Base-by-base conservation (phyloP, 805 yeast genomes). In the Debaryomyces castellii region DNA sequence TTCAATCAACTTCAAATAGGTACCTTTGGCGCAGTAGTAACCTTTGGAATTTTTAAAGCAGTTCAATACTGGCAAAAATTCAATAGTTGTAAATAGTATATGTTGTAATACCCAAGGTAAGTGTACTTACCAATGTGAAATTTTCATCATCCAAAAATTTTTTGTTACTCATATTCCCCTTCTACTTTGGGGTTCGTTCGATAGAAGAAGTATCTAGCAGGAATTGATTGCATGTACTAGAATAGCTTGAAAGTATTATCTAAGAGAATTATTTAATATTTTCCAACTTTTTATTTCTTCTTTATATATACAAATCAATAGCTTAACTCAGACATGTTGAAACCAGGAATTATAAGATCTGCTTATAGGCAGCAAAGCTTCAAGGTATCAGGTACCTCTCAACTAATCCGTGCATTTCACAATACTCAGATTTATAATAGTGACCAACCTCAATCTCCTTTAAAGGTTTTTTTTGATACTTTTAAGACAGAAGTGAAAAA, bases 381-480 rank as follows among this genome's bases (percentile, higher is more conserved):
- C 6, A 36, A 12, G 18, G 39, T 14, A 12, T 22, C 20, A 14
- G 36, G 27, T 20, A 28, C 34, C 12, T 33, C 21, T 11, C 45
- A 43, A 18, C 24, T 41, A 27, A 17, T 10, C 27, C 41, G 64
- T 28, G 40, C 51, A 16, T 54, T 61, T 38, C 63, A 59, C 42
- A 41, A 40, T 23, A 50, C 60, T 3, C 45, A 40, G 16, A 41
- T 39, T 9, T 37, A 41, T 16, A 43, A 43, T 21, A 58, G 51
- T 44, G 52, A 56, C 21, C 50, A 54, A 39, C 81, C 74, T 37
- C 82, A 83, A 55, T 82, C 95, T 12, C 98, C 99, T 14, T 70
- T 90, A 62, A 90, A 89, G 64, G 96, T 94, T 45, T 94, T 94
- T 65, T 82, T 89, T 53, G 95, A 94, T 51, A 92, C 98, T 0